These are phyloP conservation scores for Fomitopsis betulina DNA, from an alignment of 1,284 basidiomycete genomes.

Conservation along the genomic window DNA sequence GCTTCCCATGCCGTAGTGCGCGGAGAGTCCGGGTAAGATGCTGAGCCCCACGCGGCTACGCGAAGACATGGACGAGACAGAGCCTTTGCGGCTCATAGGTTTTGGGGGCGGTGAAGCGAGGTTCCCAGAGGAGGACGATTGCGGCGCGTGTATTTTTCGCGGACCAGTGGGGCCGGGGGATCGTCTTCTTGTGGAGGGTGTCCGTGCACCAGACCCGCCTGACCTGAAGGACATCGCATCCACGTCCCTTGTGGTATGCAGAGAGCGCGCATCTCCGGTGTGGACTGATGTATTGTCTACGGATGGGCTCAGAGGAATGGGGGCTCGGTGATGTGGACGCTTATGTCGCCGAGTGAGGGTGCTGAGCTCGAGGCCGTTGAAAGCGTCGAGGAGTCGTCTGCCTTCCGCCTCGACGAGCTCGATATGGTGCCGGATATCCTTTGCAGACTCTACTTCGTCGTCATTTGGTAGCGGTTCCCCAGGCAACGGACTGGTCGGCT, in stretches of 20 bases:
- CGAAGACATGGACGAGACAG: conserved; percentile 44
- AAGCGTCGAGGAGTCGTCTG: conserved; percentile 64
- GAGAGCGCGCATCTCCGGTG: conserved; percentile 14
- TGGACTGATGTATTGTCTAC: conserved; percentile 10
- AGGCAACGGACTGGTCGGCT: conserved; percentile 22
- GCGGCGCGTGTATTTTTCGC: conserved; percentile 33
- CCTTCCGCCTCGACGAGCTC: conserved; percentile 63
- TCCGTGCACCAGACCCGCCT: conserved; percentile 43
- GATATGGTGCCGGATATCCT: conserved; percentile 62
- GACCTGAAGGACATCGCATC: conserved; percentile 48
- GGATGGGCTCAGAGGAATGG: conserved; percentile 13
- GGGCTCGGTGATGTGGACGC: conserved; percentile 26
- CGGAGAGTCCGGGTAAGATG: conserved; percentile 15
- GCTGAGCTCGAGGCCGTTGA: conserved; percentile 69
- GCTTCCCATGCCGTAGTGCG: conserved; percentile 32
- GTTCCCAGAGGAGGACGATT: conserved; percentile 13
- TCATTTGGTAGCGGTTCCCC: conserved; percentile 45
- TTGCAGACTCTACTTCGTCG: conserved; percentile 49
- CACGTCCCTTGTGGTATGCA: conserved; percentile 27
- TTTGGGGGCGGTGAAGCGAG: conserved; percentile 21
- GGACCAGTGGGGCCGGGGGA: conserved; percentile 23
- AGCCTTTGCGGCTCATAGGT: conserved; percentile 40
- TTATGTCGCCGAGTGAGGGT: conserved; percentile 52
- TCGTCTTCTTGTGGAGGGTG: conserved; percentile 31
- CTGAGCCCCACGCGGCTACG: conserved; percentile 23